Percentiles rank a stretch among this genome's conserved stretches.
Conservation (phyloP, 345 rosid genomes). For the Lepidium sativum region DNA sequence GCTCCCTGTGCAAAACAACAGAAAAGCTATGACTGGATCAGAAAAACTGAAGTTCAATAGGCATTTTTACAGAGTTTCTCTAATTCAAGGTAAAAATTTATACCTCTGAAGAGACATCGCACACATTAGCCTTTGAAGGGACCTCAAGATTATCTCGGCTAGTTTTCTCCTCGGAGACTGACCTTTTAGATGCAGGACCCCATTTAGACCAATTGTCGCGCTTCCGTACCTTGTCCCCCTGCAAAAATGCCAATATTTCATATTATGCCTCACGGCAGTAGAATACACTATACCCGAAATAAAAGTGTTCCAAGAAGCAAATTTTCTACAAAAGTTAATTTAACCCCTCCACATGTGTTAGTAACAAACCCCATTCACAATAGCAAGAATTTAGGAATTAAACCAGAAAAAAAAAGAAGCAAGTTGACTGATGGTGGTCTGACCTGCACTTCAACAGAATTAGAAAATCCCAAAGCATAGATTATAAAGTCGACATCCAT, state of each 20-base stretch:
- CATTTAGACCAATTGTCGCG: conserved; percentile 75
- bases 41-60: conserved; percentile 15
- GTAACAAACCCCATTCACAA: not conserved
- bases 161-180: conserved; percentile 30
- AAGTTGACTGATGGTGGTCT: conserved; percentile 19
- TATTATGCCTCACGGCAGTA: not conserved
- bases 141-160: conserved; percentile 25
- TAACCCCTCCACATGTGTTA: not conserved
- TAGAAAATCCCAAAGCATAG: conserved; percentile 65
- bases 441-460: conserved; percentile 72
- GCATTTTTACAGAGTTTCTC: conserved; percentile 23
- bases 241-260: conserved; percentile 17
- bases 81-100: conserved; percentile 4
- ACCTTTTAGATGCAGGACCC: conserved; percentile 41
- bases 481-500: conserved; percentile 62
- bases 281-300: not conserved
- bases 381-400: not conserved
- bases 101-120: conserved; percentile 16
- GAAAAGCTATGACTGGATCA: conserved; percentile 2
- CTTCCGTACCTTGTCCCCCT: conserved; percentile 77
- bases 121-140: not conserved
- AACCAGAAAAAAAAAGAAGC: not conserved
- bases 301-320: not conserved
- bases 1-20: conserved; percentile 22
- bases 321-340: not conserved